These are phyloP conservation scores for Fusarium paranaense DNA, from an alignment of 2,329 filamentous ascomycete species.

Conservation along the genomic window DNA sequence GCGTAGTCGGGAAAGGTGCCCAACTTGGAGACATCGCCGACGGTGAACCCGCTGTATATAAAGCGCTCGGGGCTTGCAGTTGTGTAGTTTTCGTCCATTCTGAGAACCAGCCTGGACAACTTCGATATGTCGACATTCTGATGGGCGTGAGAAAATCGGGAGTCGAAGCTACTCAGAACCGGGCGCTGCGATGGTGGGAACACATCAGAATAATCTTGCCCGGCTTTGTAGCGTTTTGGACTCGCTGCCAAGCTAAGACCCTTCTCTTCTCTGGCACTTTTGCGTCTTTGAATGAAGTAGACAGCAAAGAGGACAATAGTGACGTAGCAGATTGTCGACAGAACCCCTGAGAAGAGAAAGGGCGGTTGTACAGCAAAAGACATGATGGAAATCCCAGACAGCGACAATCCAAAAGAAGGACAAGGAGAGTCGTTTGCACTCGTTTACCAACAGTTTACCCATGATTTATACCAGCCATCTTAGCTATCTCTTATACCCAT, in stretches of 20 bases:
- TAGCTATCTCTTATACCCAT: background rate
- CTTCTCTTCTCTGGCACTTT: background rate
- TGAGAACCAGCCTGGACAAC: background rate
- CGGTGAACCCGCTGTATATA: background rate
- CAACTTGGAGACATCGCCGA: background rate
- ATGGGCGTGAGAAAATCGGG: background rate
- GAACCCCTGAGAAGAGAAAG: background rate
- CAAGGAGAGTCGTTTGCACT: too few species aligned
- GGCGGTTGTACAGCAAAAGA: background rate
- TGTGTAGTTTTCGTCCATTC: background rate
- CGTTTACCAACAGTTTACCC: background rate
- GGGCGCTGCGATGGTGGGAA: background rate
- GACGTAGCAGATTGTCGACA: background rate
- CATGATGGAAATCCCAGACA: background rate
- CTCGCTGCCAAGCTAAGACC: background rate
- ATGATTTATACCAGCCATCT: background rate
- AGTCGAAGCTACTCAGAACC: background rate
- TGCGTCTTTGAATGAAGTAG: background rate
- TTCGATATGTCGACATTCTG: background rate
- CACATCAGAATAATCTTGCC: background rate
- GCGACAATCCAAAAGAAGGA: background rate
- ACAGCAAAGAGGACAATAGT: background rate
- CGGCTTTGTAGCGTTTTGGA: background rate
- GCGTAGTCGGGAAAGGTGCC: background rate
- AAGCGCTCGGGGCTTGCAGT: background rate